Conservation (phyloP, 371 early-diverging fungal species). For the Mucor circinelloides region DNA sequence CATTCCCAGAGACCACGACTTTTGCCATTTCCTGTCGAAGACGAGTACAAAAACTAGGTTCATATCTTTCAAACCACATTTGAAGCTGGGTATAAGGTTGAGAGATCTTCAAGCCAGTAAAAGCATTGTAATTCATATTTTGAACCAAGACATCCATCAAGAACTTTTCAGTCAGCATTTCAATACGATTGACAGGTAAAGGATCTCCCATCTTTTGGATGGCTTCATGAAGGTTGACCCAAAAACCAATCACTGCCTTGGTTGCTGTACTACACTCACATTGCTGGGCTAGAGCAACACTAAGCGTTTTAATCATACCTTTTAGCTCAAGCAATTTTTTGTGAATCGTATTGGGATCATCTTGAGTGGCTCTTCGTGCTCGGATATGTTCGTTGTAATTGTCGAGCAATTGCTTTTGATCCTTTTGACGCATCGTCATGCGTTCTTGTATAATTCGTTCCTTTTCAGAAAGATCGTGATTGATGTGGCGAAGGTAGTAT, state of each 20-base stretch:
- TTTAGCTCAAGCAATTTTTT: slow-evolving; percentile 53
- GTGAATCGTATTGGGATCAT: slow-evolving; percentile 53
- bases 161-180: slow-evolving; percentile 63
- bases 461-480: slow-evolving; percentile 17
- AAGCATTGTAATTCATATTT: slow-evolving; percentile 40
- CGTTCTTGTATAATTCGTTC: slow-evolving; percentile 10
- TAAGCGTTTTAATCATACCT: slow-evolving; percentile 43
- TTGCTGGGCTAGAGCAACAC: slow-evolving; percentile 44
- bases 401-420: slow-evolving; percentile 35
- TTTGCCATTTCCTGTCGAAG: slow-evolving; percentile 48
- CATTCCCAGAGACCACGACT: slow-evolving; percentile 29
- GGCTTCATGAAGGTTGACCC: slow-evolving; percentile 42
- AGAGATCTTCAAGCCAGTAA: slow-evolving; percentile 37
- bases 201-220: slow-evolving; percentile 34
- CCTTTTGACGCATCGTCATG: slow-evolving; percentile 22
- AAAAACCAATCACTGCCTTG: slow-evolving; percentile 36
- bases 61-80: slow-evolving; percentile 32
- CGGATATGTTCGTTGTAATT: slow-evolving; percentile 60
- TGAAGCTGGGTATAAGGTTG: slow-evolving; percentile 30
- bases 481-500: slow-evolving; percentile 7
- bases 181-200: slow-evolving; percentile 49
- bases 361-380: slow-evolving; percentile 57
- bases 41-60: slow-evolving; percentile 33
- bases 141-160: slow-evolving; percentile 55
- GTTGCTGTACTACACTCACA: slow-evolving; percentile 50